Base-by-base conservation (phyloP, 139 green algal genomes). In the Chlorella sp. region DNA sequence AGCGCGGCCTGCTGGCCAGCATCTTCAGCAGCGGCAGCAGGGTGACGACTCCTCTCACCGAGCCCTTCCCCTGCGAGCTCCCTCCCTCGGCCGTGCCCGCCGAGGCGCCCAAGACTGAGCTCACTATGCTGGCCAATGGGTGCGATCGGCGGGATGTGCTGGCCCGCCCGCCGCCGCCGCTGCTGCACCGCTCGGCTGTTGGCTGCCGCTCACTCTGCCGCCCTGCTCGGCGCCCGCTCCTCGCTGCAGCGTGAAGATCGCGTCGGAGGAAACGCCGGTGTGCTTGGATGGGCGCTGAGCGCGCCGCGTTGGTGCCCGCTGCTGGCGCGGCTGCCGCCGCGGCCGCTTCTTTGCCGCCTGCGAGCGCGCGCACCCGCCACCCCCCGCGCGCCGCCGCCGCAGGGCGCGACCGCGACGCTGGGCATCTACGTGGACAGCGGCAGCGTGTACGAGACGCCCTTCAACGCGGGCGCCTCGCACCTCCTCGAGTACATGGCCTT, bases 401-500 rank as follows among this genome's bases (percentile, higher is more conserved):
- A 97, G 92, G 95, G 95, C 25, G 87, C 94, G 11, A 96, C 91
- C 42, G 82, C 91, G 27, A 97, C 91, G 31, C 71, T 98, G 27
- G 95, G 95, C 40, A 53, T 98, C 9, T 98, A 97, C 80, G 84
- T 98, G 8, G 89, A 97, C 77, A 83, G 82, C 6, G 95, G 95
- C 35, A 91, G 83, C 77, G 90, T 94, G 35, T 93, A 93, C 38
- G 92, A 96, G 79, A 86, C 67, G 15, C 51, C 76, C 8, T n/a
- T 59, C n/a, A 85, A 78, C 46, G 87, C 84, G 62, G 93, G 93
- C n/a, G 79, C 71, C 25, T 95, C 90, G 12, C 93, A 97, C 48
- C 55, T 98, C 70, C 77, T 98, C 62, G 95, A 98, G 76, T 94
- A 93, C 77, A 89, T 98, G 82, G 93, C 94, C 7, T 98, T 97